Base-by-base conservation (phyloP, 78 protist species). In the Capsaspora owczarzaki region DNA sequence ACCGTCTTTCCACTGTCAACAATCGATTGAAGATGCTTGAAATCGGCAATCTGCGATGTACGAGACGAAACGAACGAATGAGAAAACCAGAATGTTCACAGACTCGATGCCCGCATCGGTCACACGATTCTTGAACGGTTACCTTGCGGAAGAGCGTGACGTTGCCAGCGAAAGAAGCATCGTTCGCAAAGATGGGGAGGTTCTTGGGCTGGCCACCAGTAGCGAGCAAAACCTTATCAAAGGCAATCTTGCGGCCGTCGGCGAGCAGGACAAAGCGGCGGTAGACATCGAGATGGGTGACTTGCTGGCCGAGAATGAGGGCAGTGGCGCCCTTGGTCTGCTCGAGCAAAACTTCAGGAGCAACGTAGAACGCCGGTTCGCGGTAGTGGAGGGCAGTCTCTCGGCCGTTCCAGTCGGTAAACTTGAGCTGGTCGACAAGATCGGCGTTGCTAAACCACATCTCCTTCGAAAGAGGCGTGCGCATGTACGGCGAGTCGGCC, bases 391-490 rank as follows among this genome's bases (percentile, higher is more conserved):
- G n/a, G n/a, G n/a, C n/a, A n/a, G n/a, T n/a, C 75, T 68, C 37
- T 33, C 46, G 68, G 76, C 81, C 85, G 61, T 23, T 33, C 79
- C 80, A 83, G 63, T 85, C 86, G 31, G 0, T 49, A 46, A 82
- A 89, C 60, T 40, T 2, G 37, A 78, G 47, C 6, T 22, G 56
- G 43, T 46, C 82, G 37, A 4, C 78, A 3, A 40, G 56, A 19
- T 38, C 74, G 19, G 40, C 1, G 16, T 77, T 47, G 33, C 61
- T 46, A 42, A 49, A 80, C 96, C 96, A 93, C 5, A 93, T 56
- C 40, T 90, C 91, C 82, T 93, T 93, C 37, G 89, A 72, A 0
- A 93, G 74, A 5, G 96, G 96, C 40, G 96, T 91, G 31, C 92
- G 89, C 72, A 69, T 75, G 82, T 93, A 93, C 42, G 96, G 93